Conservation (phyloP, 306 rosid species). For the Clitoria ternatea region DNA sequence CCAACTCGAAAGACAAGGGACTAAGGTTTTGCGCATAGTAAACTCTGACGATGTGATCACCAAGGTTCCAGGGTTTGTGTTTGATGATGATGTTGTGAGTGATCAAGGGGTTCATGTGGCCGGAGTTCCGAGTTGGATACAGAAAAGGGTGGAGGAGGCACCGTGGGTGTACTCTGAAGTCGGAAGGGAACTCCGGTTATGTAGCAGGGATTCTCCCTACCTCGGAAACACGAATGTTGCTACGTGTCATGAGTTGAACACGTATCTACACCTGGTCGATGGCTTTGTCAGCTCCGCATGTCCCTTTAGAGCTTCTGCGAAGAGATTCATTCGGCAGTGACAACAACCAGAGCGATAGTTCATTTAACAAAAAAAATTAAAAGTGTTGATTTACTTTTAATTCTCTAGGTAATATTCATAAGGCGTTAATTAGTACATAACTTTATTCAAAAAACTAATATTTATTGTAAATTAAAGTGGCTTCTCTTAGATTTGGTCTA, state of each 20-base stretch:
- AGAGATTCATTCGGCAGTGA: constrained; percentile 18
- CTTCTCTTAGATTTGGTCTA: too few relatives aligned
- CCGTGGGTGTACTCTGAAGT: constrained; percentile 64
- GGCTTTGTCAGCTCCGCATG: constrained; percentile 57
- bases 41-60: constrained; percentile 68
- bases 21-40: constrained; percentile 62
- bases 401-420: too few relatives aligned
- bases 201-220: constrained; percentile 63
- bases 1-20: constrained; percentile 50
- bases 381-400: too few relatives aligned
- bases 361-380: too few relatives aligned
- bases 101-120: not conserved
- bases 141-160: constrained; percentile 40
- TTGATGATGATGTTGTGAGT: constrained; percentile 27
- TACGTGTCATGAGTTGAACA: constrained; percentile 63
- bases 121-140: constrained; percentile 43
- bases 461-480: too few relatives aligned
- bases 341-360: too few relatives aligned
- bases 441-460: too few relatives aligned
- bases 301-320: constrained; percentile 47
- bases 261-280: constrained; percentile 62
- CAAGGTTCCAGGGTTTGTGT: constrained; percentile 64
- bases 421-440: too few relatives aligned
- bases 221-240: constrained; percentile 39
- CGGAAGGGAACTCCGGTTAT: constrained; percentile 60